A percentile compares a stretch with the other conserved stretches of the same genome.
Conservation (phyloP, 139 green algal species). For the Pleodorina starrii region DNA sequence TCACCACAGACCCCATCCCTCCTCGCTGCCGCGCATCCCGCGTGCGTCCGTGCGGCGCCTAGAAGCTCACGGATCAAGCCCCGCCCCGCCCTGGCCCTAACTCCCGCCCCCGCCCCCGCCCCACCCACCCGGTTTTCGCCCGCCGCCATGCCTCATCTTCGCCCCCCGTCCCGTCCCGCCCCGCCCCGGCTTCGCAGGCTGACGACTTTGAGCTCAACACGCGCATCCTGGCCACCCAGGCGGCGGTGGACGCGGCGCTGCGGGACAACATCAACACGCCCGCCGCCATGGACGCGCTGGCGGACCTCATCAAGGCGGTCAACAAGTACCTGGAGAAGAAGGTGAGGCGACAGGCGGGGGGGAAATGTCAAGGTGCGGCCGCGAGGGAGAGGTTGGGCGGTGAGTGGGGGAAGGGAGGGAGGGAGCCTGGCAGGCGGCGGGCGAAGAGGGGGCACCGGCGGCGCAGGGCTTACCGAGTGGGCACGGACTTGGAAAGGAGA, state of each 20-base stretch:
- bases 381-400: too few species aligned
- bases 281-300: conserved; percentile 83
- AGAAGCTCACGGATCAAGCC: too few species aligned
- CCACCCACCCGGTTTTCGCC: too few species aligned
- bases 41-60: too few species aligned
- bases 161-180: not conserved
- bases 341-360: not conserved
- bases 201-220: conserved; percentile 76
- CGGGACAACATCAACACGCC: conserved; percentile 96
- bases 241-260: conserved; percentile 81
- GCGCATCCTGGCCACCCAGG: conserved; percentile 6
- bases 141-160: not conserved
- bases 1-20: too few species aligned
- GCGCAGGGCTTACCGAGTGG: not conserved
- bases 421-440: too few species aligned
- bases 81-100: too few species aligned
- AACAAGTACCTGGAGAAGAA: conserved; percentile 90
- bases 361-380: too few species aligned
- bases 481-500: not conserved
- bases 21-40: too few species aligned
- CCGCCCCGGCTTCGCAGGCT: conserved; percentile 44
- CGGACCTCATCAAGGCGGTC: conserved; percentile 82
- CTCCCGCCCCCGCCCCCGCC: too few species aligned
- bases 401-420: too few species aligned
- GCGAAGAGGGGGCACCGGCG: too few species aligned